Percentiles rank a stretch among this genome's conserved stretches.
phyloP scores from a whole-genome alignment of 208 protist species.

The Wallacemonas rigidus region DNA sequence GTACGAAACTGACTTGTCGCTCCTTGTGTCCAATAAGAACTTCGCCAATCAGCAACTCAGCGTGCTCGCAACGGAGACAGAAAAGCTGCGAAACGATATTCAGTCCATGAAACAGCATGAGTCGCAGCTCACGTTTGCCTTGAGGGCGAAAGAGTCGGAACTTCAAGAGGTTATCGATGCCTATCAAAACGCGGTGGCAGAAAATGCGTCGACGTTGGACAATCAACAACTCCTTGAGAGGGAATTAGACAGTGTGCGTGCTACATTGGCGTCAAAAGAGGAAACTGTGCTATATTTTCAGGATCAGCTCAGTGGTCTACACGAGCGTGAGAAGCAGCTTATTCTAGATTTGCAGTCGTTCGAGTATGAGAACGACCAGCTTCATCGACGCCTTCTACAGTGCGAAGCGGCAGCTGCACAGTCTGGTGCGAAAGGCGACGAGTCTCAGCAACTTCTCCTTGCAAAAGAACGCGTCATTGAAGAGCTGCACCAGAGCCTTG shows the following conservation, averaged over 20 bases:
- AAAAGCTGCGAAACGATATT: constrained; percentile 62
- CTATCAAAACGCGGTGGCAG: constrained; percentile 74
- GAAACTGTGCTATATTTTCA: constrained; percentile 72
- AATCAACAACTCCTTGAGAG: constrained; percentile 63
- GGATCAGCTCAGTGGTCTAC: constrained; percentile 68
- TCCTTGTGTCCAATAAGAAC: constrained; percentile 76
- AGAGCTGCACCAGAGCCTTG: constrained; percentile 77
- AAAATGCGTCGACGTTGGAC: constrained; percentile 54
- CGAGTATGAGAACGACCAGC: constrained; percentile 78
- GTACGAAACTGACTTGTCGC: constrained; percentile 76
- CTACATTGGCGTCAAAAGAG: constrained; percentile 70
- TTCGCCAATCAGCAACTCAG: constrained; percentile 68
- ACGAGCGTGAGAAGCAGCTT: constrained; percentile 80
- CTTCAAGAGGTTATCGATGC: constrained; percentile 68
- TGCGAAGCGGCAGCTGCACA: constrained; percentile 38
- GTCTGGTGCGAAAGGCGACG: constrained; percentile 44
- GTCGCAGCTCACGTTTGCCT: constrained; percentile 51
- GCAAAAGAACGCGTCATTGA: constrained; percentile 64
- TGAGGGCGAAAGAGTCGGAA: constrained; percentile 80
- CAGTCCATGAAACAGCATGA: constrained; percentile 52
- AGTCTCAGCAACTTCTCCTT: constrained; percentile 51
- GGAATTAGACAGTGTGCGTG: constrained; percentile 70
- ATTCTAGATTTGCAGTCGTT: constrained; percentile 77
- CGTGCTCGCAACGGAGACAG: constrained; percentile 68
- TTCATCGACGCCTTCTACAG: constrained; percentile 70